These are phyloP conservation scores for Rutidosis leptorrhynchoides DNA, from an alignment of 129 eudicot genomes.

Conservation along the genomic window DNA sequence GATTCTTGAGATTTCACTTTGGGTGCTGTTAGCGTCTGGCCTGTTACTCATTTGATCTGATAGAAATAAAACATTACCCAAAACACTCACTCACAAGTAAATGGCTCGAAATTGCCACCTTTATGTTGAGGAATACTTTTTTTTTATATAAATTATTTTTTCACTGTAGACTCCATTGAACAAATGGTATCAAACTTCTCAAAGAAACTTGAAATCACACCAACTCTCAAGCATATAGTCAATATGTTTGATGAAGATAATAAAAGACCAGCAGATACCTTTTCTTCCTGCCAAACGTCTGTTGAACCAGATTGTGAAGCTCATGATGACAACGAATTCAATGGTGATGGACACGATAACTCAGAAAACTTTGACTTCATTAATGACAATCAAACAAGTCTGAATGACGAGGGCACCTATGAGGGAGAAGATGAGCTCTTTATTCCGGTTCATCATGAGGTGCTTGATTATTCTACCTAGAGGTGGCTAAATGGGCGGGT, in stretches of 20 bases:
- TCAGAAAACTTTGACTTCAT: conserved; percentile 42
- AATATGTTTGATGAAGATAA: conserved; percentile 42
- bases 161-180: conserved; percentile 53
- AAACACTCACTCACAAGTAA: conserved; percentile 2
- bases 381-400: conserved; percentile 46
- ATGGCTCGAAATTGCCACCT: neutral
- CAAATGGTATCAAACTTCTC: conserved; percentile 55
- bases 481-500: neutral
- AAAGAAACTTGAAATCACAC: conserved; percentile 48
- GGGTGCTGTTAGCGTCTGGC: neutral
- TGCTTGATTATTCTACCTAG: conserved; percentile 14
- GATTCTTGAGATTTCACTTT: neutral
- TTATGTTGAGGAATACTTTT: neutral
- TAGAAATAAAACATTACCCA: neutral
- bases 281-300: conserved; percentile 27
- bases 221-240: conserved; percentile 50
- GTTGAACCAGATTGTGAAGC: conserved; percentile 31
- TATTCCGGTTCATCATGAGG: conserved; percentile 52
- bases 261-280: conserved; percentile 36
- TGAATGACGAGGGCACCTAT: conserved; percentile 35
- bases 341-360: conserved; percentile 41
- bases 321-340: conserved; percentile 26
- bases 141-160: neutral
- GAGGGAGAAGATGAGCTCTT: conserved; percentile 38
- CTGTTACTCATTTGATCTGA: neutral